Base-by-base conservation (phyloP, 345 rosid genomes). In the Anastatica hierochuntica region DNA sequence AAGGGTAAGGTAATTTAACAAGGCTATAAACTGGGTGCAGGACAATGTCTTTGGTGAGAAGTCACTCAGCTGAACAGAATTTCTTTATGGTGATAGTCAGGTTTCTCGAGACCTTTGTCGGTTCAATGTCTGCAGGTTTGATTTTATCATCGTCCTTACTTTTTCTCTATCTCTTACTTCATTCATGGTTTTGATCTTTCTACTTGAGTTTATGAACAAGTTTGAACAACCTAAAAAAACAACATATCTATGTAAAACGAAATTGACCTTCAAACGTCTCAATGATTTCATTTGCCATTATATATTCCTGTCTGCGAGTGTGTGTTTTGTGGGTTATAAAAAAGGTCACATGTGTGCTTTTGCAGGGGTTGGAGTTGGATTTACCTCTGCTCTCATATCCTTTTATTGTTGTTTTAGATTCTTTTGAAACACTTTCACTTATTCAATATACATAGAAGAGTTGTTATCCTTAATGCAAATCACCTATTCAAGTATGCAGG, bases 401-500 rank as follows among this genome's bases (percentile, higher is more conserved):
- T 85, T 79, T 70, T n/a, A n/a, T 41, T 10, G 6, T 2, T 21
- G 57, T 26, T 60, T 20, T 73, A 14, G 13, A 31, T 41, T 61
- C 44, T 46, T 60, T 35, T 47, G 49, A 33, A 45, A 54, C 10
- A 45, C 36, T 39, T 49, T 40, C 16, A 14, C 9, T 19, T 44
- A 24, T 5, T 55, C 7, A 14, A 18, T 27, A 54, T 30, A 2
- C 56, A 43, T 67, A 33, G 48, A 44, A 49, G 15, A 61, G 31
- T 58, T 77, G 77, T 74, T 47, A 71, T 40, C 95, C 98, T 92
- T 92, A 84, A 88, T 67, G 73, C 68, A 71, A 35, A 16, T 69
- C 72, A 92, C 98, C 95, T 92, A 52, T 88, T 92, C 74, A 92
- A 92, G 82, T 92, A 88, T 83, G 98, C 97, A 23, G 95, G 94